Percentiles rank a stretch among this genome's conserved stretches.
These are phyloP conservation scores for Centaurea solstitialis DNA, from an alignment of 129 eudicot genomes.

Conservation along the genomic window DNA sequence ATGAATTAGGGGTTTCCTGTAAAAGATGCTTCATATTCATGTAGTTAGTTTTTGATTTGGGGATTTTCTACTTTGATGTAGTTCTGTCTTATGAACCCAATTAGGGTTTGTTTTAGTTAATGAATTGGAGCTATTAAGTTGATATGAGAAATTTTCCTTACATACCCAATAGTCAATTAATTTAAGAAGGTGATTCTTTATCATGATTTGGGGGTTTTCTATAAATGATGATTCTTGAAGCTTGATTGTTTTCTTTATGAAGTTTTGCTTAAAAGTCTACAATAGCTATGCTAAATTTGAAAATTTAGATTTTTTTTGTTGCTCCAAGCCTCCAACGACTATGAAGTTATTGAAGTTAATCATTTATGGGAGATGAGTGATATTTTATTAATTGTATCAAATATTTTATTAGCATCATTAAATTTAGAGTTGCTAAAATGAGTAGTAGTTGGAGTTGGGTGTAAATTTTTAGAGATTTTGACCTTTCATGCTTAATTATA, in stretches of 20 bases:
- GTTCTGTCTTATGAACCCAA: neutral
- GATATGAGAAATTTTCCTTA: neutral
- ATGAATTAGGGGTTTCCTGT: neutral
- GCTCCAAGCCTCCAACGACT: too few species aligned
- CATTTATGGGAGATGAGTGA: too few species aligned
- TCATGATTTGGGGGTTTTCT: constrained; percentile 9
- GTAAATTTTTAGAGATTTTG: too few species aligned
- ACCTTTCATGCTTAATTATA: too few species aligned
- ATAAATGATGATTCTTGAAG: constrained; percentile 5
- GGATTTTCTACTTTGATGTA: neutral
- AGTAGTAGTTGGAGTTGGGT: too few species aligned
- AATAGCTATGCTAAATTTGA: too few species aligned
- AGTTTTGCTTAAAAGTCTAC: neutral
- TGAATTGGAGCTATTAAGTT: neutral
- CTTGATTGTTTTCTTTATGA: constrained; percentile 11
- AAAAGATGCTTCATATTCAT: neutral
- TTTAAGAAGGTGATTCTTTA: neutral
- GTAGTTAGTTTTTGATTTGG: constrained; percentile 4
- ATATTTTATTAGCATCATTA: too few species aligned
- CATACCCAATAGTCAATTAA: neutral
- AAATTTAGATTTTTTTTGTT: too few species aligned
- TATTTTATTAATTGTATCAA: too few species aligned
- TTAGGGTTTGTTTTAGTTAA: neutral
- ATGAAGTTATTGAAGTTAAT: too few species aligned
- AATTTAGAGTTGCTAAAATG: too few species aligned